Evolutionary conservation across 192 early-diverging fungal species (phyloP), one percentile per base, ranked within the genome.

Genomic region (Podila epigama): DNA sequence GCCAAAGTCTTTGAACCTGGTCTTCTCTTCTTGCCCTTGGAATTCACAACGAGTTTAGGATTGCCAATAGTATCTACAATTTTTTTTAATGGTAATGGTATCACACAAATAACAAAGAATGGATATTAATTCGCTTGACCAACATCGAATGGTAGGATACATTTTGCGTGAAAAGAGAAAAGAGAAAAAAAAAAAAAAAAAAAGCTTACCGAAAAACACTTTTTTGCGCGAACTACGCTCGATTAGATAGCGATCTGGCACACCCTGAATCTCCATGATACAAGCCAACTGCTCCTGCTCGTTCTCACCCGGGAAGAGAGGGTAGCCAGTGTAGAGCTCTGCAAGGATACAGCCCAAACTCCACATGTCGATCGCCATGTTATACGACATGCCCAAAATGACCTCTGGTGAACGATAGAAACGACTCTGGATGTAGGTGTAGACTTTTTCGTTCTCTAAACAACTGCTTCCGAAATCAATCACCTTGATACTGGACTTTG

Each of bases 341-440:
- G 92, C 96, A 10, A 97, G 85, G 55, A 99, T 97, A 75, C 96
- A 97, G 15, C 97, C 97, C 44, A 99, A 82, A 61, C 91, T 92
- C 97, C 97, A 99, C 90, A 99, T 93, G 80, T 99, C 97, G 66
- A 99, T 99, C 3, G 94, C 89, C 62, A 90, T 93, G 59, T 86
- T 93, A 69, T 99, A 99, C 20, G 85, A 86, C 70, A 88, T 86
- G 33, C 96, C 95, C 53, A 99, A 79, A 51, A 99, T 99, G 25
- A 99, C 95, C 81, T 99, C 97, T 11, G 97, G 97, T 22, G 94
- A 93, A 31, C 97, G 91, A 80, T 99, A 99, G 83, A 99, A 99
- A 42, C 97, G 87, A 64, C 88, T 90, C 80, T 99, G 97, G 53
- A 99, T 97, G 67, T 99, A 99, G 5, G 97, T 98, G 80, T 99